These are phyloP conservation scores for Anisodus acutangulus DNA, from an alignment of 257 asterid genomes.

Conservation along the genomic window DNA sequence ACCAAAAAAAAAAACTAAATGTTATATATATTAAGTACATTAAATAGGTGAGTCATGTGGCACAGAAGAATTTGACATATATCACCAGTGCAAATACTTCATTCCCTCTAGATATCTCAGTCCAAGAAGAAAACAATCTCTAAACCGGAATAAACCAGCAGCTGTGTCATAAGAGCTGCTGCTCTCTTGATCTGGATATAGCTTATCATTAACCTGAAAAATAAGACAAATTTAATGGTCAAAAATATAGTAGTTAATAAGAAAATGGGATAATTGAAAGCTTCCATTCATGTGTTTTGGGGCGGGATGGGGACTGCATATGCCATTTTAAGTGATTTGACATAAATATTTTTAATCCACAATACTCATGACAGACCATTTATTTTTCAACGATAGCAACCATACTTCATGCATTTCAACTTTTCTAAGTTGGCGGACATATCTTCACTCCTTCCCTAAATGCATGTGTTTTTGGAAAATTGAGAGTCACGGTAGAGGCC, in stretches of 20 bases:
- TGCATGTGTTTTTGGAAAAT: not conserved
- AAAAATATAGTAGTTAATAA: not conserved
- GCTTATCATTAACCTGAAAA: slow-evolving; percentile 24
- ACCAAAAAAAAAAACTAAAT: not conserved
- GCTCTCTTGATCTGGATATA: slow-evolving; percentile 16
- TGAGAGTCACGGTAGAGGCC: not conserved
- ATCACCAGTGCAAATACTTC: not conserved
- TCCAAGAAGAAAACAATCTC: slow-evolving; percentile 13
- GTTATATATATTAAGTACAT: not conserved
- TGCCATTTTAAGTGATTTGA: not conserved
- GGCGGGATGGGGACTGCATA: not conserved
- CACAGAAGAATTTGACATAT: not conserved
- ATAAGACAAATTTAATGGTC: not conserved
- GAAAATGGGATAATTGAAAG: not conserved
- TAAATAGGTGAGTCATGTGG: not conserved
- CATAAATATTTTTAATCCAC: not conserved
- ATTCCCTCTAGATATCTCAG: slow-evolving; percentile 1
- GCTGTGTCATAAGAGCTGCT: not conserved
- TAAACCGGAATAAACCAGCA: slow-evolving; percentile 6
- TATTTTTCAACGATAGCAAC: not conserved
- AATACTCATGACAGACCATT: not conserved
- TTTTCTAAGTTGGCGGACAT: not conserved
- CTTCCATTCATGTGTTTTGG: not conserved
- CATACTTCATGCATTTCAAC: not conserved
- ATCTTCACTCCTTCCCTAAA: not conserved